Evolutionary conservation across 2,329 filamentous ascomycete species (phyloP).

Genomic region (Triangularia verruculosa): DNA sequence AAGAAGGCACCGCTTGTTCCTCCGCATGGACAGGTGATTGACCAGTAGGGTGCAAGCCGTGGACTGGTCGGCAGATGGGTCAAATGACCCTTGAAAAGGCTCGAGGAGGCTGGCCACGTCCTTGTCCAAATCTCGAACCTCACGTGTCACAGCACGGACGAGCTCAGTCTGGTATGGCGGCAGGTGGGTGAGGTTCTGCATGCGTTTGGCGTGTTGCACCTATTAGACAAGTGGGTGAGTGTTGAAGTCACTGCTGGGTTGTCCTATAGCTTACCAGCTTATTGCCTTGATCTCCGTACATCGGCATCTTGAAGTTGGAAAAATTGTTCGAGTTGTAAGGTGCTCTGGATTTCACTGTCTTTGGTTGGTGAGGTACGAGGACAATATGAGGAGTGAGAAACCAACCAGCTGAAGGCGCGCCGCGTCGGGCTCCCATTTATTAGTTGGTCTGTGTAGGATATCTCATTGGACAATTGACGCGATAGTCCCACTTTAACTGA

Average conservation of each 20-base stretch:
- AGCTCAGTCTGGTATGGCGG: conserved; percentile 91
- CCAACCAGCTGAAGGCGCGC: neutral
- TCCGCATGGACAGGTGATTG: conserved; percentile 89
- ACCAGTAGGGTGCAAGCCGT: conserved; percentile 86
- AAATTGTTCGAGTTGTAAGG: neutral
- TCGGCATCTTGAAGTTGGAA: conserved; percentile 37
- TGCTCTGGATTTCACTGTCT: neutral
- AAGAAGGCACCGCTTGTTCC: conserved; percentile 92
- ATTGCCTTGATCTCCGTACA: conserved; percentile 86
- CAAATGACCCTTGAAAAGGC: conserved; percentile 80
- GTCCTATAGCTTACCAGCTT: conserved; percentile 62
- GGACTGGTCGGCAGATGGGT: conserved; percentile 77
- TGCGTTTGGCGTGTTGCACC: conserved; percentile 96
- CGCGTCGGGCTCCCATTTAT: neutral
- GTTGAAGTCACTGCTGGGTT: neutral
- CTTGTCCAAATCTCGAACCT: conserved; percentile 89
- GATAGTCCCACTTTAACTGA: neutral
- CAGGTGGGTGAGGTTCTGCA: conserved; percentile 78
- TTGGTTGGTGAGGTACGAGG: neutral
- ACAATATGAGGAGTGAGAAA: neutral
- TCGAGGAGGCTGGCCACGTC: conserved; percentile 77
- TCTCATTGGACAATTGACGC: neutral
- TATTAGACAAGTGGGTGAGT: conserved; percentile 37
- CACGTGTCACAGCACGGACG: conserved; percentile 80
- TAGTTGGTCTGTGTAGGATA: neutral